Evolutionary conservation across 2,329 filamentous ascomycete species (phyloP), one percentile per base, ranked within the genome.

Genomic region (Botrytis galanthina): DNA sequence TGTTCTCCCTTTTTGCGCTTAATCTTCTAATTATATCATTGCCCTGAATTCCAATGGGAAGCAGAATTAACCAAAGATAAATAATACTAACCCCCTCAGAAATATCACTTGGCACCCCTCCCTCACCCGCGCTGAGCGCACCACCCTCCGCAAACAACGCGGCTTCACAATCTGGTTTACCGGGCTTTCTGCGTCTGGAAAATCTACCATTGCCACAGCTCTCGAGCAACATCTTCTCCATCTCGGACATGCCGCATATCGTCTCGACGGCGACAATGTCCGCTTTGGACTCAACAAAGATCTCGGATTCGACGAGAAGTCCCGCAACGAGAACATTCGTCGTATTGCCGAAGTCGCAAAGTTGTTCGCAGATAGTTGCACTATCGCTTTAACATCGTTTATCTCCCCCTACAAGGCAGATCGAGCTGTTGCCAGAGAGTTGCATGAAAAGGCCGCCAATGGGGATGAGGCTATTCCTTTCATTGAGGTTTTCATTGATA

Each of bases 101-200:
- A 96, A 96, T 87, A 95, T 96, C 83, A 95, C 93, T 83, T 96
- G 93, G 93, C 93, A 96, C 86, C 87, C 91, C 14, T 93, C 78
- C 20, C 91, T 96, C 81, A 92, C 92, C 72, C 92, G 93, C 84
- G 83, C 86, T 75, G 93, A 96, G 88, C 92, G 93, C 83, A 91
- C 89, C 83, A 82, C 87, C 78, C 85, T 89, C 78, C 93, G 94
- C 84, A 90, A 91, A 83, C 96, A 99, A 84, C 89, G 90, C 78
- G 96, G 96, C 82, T 92, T 97, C 82, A 99, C 96, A 73, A 91
- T 99, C 85, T 99, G 96, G 96, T 93, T 99, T 82, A 99, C 96
- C 1, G 96, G 96, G 72, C 93, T 99, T 77, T 97, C 93, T 54
- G 96, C 95, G 70, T 97, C 94, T 0, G 96, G 96, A 81, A 99